phyloP scores from a whole-genome alignment of 768 basidiomycete genomes.

The Sporobolomyces roseus region DNA sequence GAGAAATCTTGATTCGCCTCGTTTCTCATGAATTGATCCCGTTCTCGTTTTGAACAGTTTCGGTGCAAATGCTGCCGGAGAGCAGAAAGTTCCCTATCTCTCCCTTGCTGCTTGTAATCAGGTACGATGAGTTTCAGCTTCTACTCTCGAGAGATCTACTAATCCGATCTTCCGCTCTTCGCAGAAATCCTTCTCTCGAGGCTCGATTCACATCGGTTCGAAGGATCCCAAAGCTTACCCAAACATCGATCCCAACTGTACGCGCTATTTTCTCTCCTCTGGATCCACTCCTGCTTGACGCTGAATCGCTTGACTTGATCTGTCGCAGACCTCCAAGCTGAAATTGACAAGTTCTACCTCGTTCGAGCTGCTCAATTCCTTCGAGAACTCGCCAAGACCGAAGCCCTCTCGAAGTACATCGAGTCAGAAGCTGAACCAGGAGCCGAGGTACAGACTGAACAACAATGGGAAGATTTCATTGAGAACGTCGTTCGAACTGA shows the following conservation, averaged over 20 bases:
- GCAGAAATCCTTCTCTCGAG: constrained; percentile 56
- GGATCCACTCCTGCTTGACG: background rate
- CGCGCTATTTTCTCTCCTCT: background rate
- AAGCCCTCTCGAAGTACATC: constrained; percentile 11
- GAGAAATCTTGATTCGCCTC: background rate
- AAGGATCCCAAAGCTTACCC: constrained; percentile 43
- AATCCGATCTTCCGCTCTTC: too few species aligned
- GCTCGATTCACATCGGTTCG: constrained; percentile 51
- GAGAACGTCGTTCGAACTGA: constrained; percentile 13
- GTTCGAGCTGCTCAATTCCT: constrained; percentile 1
- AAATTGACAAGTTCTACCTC: constrained; percentile 17
- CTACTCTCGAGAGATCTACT: background rate
- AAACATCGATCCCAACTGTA: constrained; percentile 25
- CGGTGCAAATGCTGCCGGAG: constrained; percentile 9
- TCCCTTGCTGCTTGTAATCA: background rate
- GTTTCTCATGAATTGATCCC: background rate
- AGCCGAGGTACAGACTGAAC: background rate
- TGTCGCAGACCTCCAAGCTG: constrained; percentile 15
- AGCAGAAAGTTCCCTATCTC: background rate
- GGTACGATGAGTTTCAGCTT: background rate
- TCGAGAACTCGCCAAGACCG: constrained; percentile 10
- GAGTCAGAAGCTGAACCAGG: constrained; percentile 17
- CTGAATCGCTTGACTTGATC: background rate
- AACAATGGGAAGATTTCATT: constrained; percentile 10
- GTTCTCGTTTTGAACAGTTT: background rate